These are phyloP conservation scores for Phaseolus lunatus DNA, from an alignment of 306 rosid genomes.

Conservation along the genomic window DNA sequence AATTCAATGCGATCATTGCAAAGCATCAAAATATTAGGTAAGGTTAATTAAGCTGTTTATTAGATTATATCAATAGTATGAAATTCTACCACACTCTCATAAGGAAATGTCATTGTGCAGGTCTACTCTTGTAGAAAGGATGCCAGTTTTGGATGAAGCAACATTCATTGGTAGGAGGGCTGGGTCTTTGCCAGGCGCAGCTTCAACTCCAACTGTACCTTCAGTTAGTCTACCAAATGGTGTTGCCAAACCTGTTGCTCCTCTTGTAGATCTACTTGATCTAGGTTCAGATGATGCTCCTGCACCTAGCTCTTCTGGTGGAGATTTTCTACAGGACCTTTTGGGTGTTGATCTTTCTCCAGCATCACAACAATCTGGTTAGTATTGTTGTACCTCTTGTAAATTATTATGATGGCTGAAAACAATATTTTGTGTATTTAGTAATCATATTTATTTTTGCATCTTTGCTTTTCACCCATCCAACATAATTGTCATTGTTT, in stretches of 20 bases:
- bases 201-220: conserved; percentile 63
- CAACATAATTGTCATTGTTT: conserved; percentile 25
- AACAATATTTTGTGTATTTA: background rate
- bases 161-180: conserved; percentile 76
- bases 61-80: conserved; percentile 30
- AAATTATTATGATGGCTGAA: conserved; percentile 8
- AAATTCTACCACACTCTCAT: conserved; percentile 3
- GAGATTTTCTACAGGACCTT: conserved; percentile 93
- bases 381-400: conserved; percentile 46
- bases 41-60: conserved; percentile 31
- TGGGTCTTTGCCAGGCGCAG: conserved; percentile 65
- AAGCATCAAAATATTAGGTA: conserved; percentile 92
- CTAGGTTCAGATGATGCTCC: conserved; percentile 80
- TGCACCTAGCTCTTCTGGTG: conserved; percentile 81
- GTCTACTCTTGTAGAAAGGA: conserved; percentile 87
- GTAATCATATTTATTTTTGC: conserved; percentile 36
- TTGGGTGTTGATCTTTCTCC: conserved; percentile 78
- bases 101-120: conserved; percentile 53
- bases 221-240: conserved; percentile 86
- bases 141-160: conserved; percentile 97
- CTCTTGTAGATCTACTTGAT: conserved; percentile 92
- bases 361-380: conserved; percentile 73
- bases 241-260: conserved; percentile 70
- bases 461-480: background rate
- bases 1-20: conserved; percentile 74